Percentiles rank a stretch among this genome's conserved stretches.
These are phyloP conservation scores for Epichloe uncinata DNA, from an alignment of 2,329 filamentous ascomycete species.

Conservation along the genomic window DNA sequence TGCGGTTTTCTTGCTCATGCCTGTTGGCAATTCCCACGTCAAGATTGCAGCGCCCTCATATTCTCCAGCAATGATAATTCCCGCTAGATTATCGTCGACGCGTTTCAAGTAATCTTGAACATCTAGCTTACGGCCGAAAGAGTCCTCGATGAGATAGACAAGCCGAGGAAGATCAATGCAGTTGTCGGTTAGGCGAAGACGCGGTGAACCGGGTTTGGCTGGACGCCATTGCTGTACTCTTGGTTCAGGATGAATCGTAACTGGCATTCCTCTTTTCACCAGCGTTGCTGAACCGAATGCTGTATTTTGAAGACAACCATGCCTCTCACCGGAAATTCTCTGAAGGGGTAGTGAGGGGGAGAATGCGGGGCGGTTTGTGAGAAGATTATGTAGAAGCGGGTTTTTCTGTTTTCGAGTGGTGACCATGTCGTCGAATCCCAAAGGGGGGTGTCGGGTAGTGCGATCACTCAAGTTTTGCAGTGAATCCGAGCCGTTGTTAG, in stretches of 20 bases:
- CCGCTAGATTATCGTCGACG: slow-evolving; percentile 70
- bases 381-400: slow-evolving; percentile 83
- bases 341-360: slow-evolving; percentile 79
- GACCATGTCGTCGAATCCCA: slow-evolving; percentile 34
- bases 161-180: slow-evolving; percentile 73
- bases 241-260: slow-evolving; percentile 71
- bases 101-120: slow-evolving; percentile 69
- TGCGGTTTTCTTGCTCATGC: slow-evolving; percentile 39
- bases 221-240: slow-evolving; percentile 56
- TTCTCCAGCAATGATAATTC: slow-evolving; percentile 86
- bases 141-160: slow-evolving; percentile 82
- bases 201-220: slow-evolving; percentile 42
- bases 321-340: slow-evolving; percentile 33
- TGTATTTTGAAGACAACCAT: slow-evolving; percentile 17
- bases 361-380: slow-evolving; percentile 87
- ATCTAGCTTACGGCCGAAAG: slow-evolving; percentile 75
- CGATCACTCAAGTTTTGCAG: not conserved
- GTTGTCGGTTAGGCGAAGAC: slow-evolving; percentile 62
- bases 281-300: slow-evolving; percentile 53
- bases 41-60: slow-evolving; percentile 93
- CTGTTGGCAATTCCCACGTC: slow-evolving; percentile 77
- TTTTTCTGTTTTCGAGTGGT: slow-evolving; percentile 51
- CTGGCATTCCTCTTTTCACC: slow-evolving; percentile 79
- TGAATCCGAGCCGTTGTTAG: slow-evolving; percentile 23
- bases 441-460: slow-evolving; percentile 37